phyloP scores from a whole-genome alignment of 495 filamentous ascomycete species.

The Tirmania nivea region DNA sequence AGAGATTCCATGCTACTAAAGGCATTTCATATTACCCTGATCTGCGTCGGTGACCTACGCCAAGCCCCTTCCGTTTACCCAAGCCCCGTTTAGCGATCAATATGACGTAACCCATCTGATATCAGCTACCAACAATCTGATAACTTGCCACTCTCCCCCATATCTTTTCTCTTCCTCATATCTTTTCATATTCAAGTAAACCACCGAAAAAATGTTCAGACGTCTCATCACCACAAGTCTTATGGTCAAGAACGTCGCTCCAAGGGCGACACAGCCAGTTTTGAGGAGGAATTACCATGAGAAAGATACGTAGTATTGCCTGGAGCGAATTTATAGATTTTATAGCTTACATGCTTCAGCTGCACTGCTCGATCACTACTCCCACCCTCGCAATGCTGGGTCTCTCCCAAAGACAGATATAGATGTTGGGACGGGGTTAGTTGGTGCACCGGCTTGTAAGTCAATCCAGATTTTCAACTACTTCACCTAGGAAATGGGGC shows the following conservation, averaged over 20 bases:
- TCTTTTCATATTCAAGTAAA: no score
- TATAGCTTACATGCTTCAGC: constrained; percentile 8
- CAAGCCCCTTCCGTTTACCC: no score
- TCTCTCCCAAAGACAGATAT: constrained; percentile 66
- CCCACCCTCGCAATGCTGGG: constrained; percentile 79
- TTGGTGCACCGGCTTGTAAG: constrained; percentile 58
- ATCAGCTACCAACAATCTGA: no score
- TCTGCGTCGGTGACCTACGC: no score
- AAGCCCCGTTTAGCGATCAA: no score
- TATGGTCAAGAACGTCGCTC: background rate
- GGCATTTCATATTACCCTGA: no score
- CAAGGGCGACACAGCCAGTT: background rate
- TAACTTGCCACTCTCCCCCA: no score
- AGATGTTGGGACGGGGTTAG: constrained; percentile 86
- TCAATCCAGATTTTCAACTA: background rate
- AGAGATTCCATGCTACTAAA: no score
- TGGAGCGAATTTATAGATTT: background rate
- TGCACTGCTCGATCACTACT: constrained; percentile 73
- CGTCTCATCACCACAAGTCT: background rate
- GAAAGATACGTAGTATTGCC: constrained; percentile 13
- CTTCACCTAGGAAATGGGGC: background rate
- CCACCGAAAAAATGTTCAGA: background rate
- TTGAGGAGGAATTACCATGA: constrained; percentile 12
- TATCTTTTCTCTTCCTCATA: no score
- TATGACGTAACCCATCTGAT: no score